Conservation (phyloP, 192 early-diverging fungal genomes). For the Coemansia sp. region DNA sequence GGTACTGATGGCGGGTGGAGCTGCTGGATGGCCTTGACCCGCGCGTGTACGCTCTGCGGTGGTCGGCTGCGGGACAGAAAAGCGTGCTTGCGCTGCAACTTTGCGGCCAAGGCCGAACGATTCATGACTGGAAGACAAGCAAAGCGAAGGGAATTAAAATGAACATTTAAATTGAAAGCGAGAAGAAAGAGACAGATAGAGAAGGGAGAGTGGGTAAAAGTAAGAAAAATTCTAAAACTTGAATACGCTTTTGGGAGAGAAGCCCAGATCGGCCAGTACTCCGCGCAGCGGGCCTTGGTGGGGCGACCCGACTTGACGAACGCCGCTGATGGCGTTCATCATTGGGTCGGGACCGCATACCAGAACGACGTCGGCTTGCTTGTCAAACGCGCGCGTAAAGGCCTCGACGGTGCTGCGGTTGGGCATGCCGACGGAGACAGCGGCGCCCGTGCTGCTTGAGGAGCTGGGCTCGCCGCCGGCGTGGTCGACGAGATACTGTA, state of each 20-base stretch:
- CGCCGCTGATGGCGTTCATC: slow-evolving; percentile 56
- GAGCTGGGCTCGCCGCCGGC: no score
- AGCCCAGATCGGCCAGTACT: slow-evolving; percentile 53
- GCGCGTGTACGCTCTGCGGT: no score
- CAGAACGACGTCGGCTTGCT: slow-evolving; percentile 44
- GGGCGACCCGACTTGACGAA: slow-evolving; percentile 38
- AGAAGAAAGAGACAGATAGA: no score
- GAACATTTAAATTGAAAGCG: no score
- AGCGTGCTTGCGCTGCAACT: background rate
- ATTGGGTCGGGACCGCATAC: slow-evolving; percentile 67
- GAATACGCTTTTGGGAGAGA: slow-evolving; percentile 54
- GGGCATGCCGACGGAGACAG: slow-evolving; percentile 7
- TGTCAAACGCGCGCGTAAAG: slow-evolving; percentile 34
- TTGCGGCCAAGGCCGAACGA: background rate
- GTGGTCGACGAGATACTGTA: slow-evolving; percentile 55
- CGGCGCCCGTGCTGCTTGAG: background rate
- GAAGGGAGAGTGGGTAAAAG: no score
- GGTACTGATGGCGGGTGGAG: no score
- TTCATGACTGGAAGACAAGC: slow-evolving; percentile 9
- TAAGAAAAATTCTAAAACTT: slow-evolving; percentile 63
- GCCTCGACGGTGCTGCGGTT: slow-evolving; percentile 13
- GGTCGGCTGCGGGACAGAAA: no score
- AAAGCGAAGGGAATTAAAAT: no score
- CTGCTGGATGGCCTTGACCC: no score
- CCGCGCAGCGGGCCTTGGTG: slow-evolving; percentile 59